Percentiles rank a stretch among this genome's conserved stretches.
Conservation (phyloP, 306 rosid species). For the Mimosa pudica region DNA sequence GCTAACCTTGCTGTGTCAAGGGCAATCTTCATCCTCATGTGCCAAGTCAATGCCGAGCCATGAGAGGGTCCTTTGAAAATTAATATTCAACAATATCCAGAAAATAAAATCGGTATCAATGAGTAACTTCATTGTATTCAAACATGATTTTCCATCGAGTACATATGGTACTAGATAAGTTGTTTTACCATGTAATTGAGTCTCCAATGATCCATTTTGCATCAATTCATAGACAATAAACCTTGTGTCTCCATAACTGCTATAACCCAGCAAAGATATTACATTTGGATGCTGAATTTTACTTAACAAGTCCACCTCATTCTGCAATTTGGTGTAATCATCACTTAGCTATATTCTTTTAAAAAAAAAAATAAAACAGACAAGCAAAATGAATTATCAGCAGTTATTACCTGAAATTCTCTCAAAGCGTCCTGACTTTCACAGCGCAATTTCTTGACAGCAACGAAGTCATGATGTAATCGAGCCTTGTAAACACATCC, state of each 20-base stretch:
- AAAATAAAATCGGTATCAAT: constrained; percentile 21
- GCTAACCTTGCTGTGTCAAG: constrained; percentile 89
- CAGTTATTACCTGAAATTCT: constrained; percentile 71
- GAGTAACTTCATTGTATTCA: neutral
- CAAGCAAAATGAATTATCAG: neutral
- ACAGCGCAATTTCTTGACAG: constrained; percentile 79
- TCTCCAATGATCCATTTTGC: constrained; percentile 93
- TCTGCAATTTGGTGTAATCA: constrained; percentile 64
- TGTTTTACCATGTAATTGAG: constrained; percentile 84
- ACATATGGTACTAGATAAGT: constrained; percentile 5
- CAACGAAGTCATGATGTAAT: constrained; percentile 74
- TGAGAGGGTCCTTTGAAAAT: constrained; percentile 69
- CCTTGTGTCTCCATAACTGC: constrained; percentile 59
- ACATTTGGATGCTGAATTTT: constrained; percentile 87
- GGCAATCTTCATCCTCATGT: constrained; percentile 93
- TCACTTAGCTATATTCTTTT: constrained; percentile 1
- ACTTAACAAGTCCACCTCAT: constrained; percentile 80
- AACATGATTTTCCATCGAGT: neutral
- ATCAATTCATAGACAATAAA: constrained; percentile 86
- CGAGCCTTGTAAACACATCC: constrained; percentile 92
- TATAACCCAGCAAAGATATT: constrained; percentile 76
- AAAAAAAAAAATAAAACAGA: neutral
- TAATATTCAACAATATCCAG: constrained; percentile 21
- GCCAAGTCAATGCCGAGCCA: constrained; percentile 89
- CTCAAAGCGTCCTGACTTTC: constrained; percentile 62